phyloP scores from a whole-genome alignment of 2,329 filamentous ascomycete species.

The Alternaria ethzedia region DNA sequence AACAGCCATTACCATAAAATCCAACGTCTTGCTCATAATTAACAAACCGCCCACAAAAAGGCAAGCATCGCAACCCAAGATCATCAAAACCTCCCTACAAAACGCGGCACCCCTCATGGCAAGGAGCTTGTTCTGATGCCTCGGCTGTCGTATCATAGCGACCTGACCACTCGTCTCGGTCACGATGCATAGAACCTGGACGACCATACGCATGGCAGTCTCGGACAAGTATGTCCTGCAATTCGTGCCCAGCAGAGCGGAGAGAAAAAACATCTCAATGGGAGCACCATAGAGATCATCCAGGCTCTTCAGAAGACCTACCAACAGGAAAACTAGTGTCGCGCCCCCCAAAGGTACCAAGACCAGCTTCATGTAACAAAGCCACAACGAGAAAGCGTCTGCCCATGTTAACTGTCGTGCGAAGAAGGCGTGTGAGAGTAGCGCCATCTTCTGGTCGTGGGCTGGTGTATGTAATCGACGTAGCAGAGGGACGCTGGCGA shows the following conservation, averaged over 20 bases:
- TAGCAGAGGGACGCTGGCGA: background rate
- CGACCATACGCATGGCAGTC: background rate
- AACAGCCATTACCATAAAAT: background rate
- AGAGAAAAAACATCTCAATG: background rate
- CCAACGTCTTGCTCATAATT: too few relatives aligned
- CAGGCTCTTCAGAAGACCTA: background rate
- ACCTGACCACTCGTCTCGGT: background rate
- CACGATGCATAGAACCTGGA: background rate
- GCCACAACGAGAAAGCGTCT: background rate
- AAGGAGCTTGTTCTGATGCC: background rate
- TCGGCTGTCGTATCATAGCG: background rate
- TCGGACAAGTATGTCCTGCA: background rate
- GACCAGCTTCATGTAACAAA: background rate
- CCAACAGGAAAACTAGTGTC: background rate
- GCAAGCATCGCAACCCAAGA: background rate
- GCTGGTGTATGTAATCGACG: background rate
- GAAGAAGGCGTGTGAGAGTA: background rate
- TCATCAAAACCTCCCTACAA: background rate
- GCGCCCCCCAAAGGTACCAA: background rate
- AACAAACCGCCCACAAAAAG: too few relatives aligned
- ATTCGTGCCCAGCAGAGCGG: background rate
- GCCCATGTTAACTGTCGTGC: background rate
- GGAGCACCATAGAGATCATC: background rate
- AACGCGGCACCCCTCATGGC: background rate
- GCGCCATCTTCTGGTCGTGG: background rate